Base-by-base conservation (phyloP, 2,329 filamentous ascomycete species). In the Metarhizium brunneum region DNA sequence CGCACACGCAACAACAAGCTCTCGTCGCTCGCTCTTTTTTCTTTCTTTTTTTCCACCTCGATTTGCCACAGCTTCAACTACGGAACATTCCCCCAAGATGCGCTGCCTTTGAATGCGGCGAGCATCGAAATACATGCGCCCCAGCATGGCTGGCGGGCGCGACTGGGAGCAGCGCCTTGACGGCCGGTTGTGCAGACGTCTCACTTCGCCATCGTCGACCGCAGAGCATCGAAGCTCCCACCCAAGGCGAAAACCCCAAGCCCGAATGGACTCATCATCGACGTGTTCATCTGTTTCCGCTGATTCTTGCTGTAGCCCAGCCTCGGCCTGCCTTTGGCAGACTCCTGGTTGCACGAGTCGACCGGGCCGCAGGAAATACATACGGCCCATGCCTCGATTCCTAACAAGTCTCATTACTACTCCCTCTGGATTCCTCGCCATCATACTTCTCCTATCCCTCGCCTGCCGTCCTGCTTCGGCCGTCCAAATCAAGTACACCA, bases 401-500 rank as follows among this genome's bases (percentile, higher is more conserved):
- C 25, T 6, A 30, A 14, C 45, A 30, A 48, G 10, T 48, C 45
- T 48, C 18, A 29, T 10, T 2, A 6, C 25, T 2, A 6, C 45
- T 48, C 25, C 25, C 6, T 49, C 18, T 20, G 30, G 51, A 48
- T 52, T 72, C 58, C 56, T 77, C 54, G 59, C 76, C 56, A 52
- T 61, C 18, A 53, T 75, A 49, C 57, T 80, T 49, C 59, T 77
- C 54, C 62, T 69, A 54, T 65, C 69, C 56, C 62, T 74, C 30
- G 64, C 73, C 57, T 55, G 73, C 8, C 66, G 67, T 47, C 76
- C 81, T 8, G 75, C 72, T 30, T 68, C 74, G 45, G 89, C 87
- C 51, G 90, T 84, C 48, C 82, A 84, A 63, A 74, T 96, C 58
- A 76, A 83, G 56, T 94, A 95, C 71, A 78, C 87, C n/a, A 95